Conservation (phyloP, 306 rosid genomes). For the Ochetophila trinervis region DNA sequence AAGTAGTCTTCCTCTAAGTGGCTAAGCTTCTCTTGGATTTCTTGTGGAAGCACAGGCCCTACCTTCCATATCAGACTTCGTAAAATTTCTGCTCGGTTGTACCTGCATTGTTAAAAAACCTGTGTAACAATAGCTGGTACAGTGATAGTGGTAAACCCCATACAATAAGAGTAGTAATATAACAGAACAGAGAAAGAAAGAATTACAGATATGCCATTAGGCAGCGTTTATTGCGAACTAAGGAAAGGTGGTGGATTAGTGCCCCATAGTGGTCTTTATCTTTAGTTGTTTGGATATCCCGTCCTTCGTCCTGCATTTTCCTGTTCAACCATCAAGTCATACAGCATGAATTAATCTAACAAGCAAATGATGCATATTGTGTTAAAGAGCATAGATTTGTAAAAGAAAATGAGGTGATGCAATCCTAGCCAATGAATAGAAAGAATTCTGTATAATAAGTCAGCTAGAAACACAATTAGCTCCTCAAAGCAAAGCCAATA, state of each 20-base stretch:
- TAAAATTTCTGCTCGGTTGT: constrained; percentile 63
- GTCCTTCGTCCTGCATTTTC: constrained; percentile 78
- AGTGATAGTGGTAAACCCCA: background rate
- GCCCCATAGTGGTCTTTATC: constrained; percentile 82
- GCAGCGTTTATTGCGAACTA: constrained; percentile 87
- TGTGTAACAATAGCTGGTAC: background rate
- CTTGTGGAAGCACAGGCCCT: constrained; percentile 66
- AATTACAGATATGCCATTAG: constrained; percentile 73
- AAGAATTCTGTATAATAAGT: background rate
- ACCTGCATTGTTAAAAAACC: constrained; percentile 39
- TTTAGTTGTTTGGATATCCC: constrained; percentile 76
- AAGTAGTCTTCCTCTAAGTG: constrained; percentile 70
- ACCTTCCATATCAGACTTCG: constrained; percentile 74
- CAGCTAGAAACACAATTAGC: background rate
- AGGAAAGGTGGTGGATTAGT: constrained; percentile 80
- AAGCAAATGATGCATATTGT: background rate
- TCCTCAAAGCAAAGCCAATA: background rate
- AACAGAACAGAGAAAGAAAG: constrained; percentile 15
- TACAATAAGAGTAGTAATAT: background rate
- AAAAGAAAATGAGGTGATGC: background rate
- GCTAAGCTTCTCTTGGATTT: constrained; percentile 70
- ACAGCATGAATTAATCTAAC: background rate
- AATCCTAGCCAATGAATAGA: too few species aligned
- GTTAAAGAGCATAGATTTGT: background rate
- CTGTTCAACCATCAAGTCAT: constrained; percentile 41